Evolutionary conservation across 306 rosid species (phyloP).

Genomic region (Medicago lupulina): DNA sequence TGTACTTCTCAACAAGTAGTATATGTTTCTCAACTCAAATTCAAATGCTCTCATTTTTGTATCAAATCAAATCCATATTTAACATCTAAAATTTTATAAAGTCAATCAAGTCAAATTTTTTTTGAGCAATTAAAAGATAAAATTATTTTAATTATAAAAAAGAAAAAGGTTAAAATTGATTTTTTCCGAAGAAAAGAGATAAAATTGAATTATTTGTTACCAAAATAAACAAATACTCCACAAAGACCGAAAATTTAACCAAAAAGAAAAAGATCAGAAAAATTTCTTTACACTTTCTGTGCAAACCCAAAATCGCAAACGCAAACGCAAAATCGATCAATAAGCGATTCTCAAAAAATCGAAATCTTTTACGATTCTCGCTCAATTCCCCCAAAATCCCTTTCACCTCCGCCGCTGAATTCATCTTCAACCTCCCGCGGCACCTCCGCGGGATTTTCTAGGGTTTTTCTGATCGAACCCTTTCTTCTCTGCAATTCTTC

Average conservation of each 20-base stretch:
- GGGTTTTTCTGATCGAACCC: slow-evolving; percentile 53
- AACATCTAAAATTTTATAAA: too few species aligned
- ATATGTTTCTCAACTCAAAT: too few species aligned
- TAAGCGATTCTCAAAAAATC: slow-evolving; percentile 39
- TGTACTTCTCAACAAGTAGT: too few species aligned
- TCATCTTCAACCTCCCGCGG: slow-evolving; percentile 36
- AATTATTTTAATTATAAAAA: too few species aligned
- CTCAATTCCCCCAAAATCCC: slow-evolving; percentile 36
- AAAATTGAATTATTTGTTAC: too few species aligned
- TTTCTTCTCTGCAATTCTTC: slow-evolving; percentile 16
- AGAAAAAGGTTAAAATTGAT: too few species aligned
- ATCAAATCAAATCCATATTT: too few species aligned
- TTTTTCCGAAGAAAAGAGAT: too few species aligned
- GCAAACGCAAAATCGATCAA: slow-evolving; percentile 31
- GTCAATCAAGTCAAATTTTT: too few species aligned
- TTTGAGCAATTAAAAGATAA: too few species aligned
- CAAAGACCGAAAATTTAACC: not conserved
- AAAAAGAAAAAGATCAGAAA: slow-evolving; percentile 25
- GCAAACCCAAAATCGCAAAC: slow-evolving; percentile 37
- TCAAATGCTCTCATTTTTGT: too few species aligned
- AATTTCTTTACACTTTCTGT: slow-evolving; percentile 45
- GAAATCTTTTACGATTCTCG: slow-evolving; percentile 42
- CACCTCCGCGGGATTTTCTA: slow-evolving; percentile 56
- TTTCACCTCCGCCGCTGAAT: slow-evolving; percentile 44
- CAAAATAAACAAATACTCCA: not conserved